Percentiles rank a stretch among this genome's conserved stretches.
Evolutionary conservation across 495 filamentous ascomycete genomes (phyloP).

Genomic region (Aspergillus indologenus): DNA sequence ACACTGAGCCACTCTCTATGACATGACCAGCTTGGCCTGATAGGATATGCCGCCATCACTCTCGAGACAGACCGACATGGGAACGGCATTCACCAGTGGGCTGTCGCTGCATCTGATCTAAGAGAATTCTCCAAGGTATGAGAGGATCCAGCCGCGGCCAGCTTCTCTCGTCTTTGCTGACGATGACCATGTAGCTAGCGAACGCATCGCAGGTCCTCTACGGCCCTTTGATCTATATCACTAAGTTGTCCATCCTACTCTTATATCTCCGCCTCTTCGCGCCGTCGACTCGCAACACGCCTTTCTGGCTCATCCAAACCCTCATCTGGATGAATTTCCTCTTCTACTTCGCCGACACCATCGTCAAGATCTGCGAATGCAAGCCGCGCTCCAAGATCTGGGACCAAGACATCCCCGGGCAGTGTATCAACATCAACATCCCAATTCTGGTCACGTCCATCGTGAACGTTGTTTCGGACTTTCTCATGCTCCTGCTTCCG

Average conservation of each 20-base stretch:
- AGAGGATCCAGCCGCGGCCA: neutral
- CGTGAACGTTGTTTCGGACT: slow-evolving; percentile 37
- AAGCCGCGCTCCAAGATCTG: slow-evolving; percentile 30
- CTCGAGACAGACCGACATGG: slow-evolving; percentile 23
- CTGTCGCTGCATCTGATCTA: slow-evolving; percentile 10
- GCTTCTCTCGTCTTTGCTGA: neutral
- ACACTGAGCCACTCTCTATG: neutral
- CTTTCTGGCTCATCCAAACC: slow-evolving; percentile 30
- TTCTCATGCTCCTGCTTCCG: slow-evolving; percentile 37
- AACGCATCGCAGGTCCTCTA: slow-evolving; percentile 36
- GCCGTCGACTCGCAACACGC: slow-evolving; percentile 23
- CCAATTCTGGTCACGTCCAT: slow-evolving; percentile 31
- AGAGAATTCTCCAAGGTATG: slow-evolving; percentile 15
- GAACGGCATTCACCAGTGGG: slow-evolving; percentile 16
- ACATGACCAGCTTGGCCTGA: slow-evolving; percentile 16
- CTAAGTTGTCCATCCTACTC: slow-evolving; percentile 39
- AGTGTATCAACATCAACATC: slow-evolving; percentile 28
- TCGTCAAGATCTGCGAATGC: slow-evolving; percentile 38
- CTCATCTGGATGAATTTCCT: slow-evolving; percentile 30
- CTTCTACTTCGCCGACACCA: slow-evolving; percentile 32
- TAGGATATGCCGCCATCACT: slow-evolving; percentile 21
- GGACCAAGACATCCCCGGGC: slow-evolving; percentile 25
- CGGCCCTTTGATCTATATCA: slow-evolving; percentile 33
- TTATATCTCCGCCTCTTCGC: slow-evolving; percentile 41
- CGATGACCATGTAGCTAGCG: slow-evolving; percentile 27